Evolutionary conservation across 768 basidiomycete genomes (phyloP), one percentile per base, ranked within the genome.

Genomic region (Pholiota conissans): DNA sequence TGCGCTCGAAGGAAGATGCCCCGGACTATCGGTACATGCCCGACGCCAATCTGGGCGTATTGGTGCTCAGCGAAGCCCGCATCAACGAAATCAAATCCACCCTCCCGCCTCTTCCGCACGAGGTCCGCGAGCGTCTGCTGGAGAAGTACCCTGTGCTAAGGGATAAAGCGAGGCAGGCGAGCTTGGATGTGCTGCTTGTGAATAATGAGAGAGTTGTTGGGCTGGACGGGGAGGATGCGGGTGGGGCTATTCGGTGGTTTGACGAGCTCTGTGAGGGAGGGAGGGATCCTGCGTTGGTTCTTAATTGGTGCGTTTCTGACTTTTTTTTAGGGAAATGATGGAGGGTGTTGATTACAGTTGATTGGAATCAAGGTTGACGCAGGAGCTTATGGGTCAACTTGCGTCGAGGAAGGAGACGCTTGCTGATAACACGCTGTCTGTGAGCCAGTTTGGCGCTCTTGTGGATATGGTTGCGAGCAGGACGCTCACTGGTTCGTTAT

Each of bases 1-100:
- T 98, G 39, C 81, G 97, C 39, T 86, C 84, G 46, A 98, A 99
- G 72, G 97, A 97, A 65, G 91, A 95, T 63, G 89, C 94, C 0
- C 93, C 91, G 1, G 97, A 99, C 70, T 99, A 98, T 70, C 84
- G 91, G 16, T 98, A 98, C 74, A 96, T 99, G 93, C 97, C 97
- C 0, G 97, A 99, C 69, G 87, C 93, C 0, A 98, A 98, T 69
- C 74, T 98, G 1, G 93, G 94, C 0, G 82, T 86, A 0, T 74
- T 98, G 5, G 66, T 84, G 29, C 65, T 91, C 6, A 79, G 79
- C 56, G 68, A 82, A 58, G 86, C 73, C 24, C 87, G 90, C 59
- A 76, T 97, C 32, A 71, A 81, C 0, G 56, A 65, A 0, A 79
- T 93, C 9, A 72, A 73, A 11, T 58, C 65, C 2, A 72, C 68